phyloP scores from a whole-genome alignment of 352 stramenopile genomes.

The Aphanomyces euteiches region DNA sequence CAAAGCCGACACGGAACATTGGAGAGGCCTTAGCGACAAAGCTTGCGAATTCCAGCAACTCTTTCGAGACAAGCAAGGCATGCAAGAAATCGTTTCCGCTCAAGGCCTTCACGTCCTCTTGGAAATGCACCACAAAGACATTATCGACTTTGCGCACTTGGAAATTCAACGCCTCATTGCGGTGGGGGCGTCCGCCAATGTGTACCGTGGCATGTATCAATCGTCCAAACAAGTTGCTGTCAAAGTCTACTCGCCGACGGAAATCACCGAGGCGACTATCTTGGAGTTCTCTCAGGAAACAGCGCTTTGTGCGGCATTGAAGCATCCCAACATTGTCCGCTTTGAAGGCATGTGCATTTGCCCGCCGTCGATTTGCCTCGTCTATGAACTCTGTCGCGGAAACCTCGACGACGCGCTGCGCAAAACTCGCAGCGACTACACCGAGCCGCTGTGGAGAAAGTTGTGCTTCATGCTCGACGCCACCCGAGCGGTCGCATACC shows the following conservation, averaged over 20 bases:
- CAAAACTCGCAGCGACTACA: slow-evolving; percentile 5
- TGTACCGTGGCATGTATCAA: slow-evolving; percentile 46
- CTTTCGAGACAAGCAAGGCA: slow-evolving; percentile 27
- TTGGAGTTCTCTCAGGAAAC: slow-evolving; percentile 56
- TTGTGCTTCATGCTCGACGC: slow-evolving; percentile 66
- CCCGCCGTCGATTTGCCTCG: slow-evolving; percentile 63
- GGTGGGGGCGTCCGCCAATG: slow-evolving; percentile 41
- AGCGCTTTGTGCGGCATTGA: slow-evolving; percentile 42
- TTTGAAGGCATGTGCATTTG: slow-evolving; percentile 60
- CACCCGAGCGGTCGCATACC: slow-evolving; percentile 54
- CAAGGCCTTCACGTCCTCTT: slow-evolving; percentile 62
- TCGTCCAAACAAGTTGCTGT: slow-evolving; percentile 44
- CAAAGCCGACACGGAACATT: slow-evolving; percentile 40
- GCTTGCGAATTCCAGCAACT: slow-evolving; percentile 25
- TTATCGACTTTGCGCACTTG: slow-evolving; percentile 73
- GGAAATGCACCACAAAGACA: slow-evolving; percentile 65
- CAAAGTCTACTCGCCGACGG: slow-evolving; percentile 56
- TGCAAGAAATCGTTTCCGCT: slow-evolving; percentile 33
- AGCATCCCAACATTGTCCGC: slow-evolving; percentile 51
- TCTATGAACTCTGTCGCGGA: slow-evolving; percentile 72
- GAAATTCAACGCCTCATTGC: slow-evolving; percentile 56
- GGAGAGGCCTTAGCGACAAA: slow-evolving; percentile 32
- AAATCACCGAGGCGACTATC: slow-evolving; percentile 54
- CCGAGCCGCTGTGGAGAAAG: slow-evolving; percentile 53
- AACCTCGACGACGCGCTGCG: slow-evolving; percentile 43